Base-by-base conservation (phyloP, 495 filamentous ascomycete genomes). In the Endocarpon pusillum region DNA sequence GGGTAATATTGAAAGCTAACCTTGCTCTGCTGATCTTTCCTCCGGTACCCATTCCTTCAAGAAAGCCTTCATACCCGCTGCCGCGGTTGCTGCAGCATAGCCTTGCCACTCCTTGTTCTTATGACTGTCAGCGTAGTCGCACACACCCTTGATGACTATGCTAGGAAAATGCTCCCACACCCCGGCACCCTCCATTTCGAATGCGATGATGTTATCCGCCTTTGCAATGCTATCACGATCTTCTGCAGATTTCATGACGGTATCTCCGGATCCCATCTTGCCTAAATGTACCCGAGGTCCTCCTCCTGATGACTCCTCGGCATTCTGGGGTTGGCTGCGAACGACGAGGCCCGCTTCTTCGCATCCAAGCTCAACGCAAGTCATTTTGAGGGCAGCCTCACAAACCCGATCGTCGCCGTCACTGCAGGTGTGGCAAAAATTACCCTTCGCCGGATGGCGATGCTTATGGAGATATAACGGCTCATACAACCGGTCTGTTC, bases 161-260 rank as follows among this genome's bases (percentile, higher is more conserved):
- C 40, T 50, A 0, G 50, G 50, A 3, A 56, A 19, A 12, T 47
- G 40, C 10, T 53, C 57, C 49, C 34, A 57, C 3, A 44, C 53
- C 1, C 58, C 59, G 17, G 53, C 59, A 0, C 51, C 53, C 33
- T 61, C 58, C 56, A 61, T 62, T 41, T 63, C 58, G 16, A 63
- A 60, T 18, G 44, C 55, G 25, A 61, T 54, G 3, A 61, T 29
- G 3, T 36, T 33, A 12, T 45, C 21, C 10, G 6, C 19, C 7
- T 26, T 5, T 11, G 42, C 42, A 6, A 48, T 29, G 16, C 32
- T 17, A 30, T 55, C 49, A 11, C 51, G 47, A 32, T 53, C 38
- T 20, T 39, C 21, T 3, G 33, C 50, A 1, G 52, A 55, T 23
- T 46, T 54, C 43, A 54, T 45, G 10, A 55, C 52, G 4, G 39